These are phyloP conservation scores for Coniochaeta sp. DNA, from an alignment of 2,329 filamentous ascomycete species.

Conservation along the genomic window DNA sequence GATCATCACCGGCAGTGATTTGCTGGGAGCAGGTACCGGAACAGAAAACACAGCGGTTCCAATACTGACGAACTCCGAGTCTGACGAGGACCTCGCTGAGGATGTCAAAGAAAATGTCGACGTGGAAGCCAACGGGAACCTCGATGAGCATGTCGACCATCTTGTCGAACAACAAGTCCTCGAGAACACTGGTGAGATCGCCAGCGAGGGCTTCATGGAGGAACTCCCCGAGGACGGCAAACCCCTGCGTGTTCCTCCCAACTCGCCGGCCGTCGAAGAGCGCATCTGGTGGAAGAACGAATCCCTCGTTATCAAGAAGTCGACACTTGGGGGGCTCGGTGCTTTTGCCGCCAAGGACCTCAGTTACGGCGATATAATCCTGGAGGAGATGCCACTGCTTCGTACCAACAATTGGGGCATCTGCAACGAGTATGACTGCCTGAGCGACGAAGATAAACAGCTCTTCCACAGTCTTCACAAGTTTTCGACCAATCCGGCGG, in stretches of 20 bases:
- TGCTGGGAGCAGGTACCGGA: not conserved
- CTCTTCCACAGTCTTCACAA: slow-evolving; percentile 30
- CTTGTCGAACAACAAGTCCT: no score
- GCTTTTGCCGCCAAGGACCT: slow-evolving; percentile 36
- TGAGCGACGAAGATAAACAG: slow-evolving; percentile 21
- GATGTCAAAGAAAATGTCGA: not conserved
- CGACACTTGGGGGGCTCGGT: slow-evolving; percentile 35
- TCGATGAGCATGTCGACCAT: not conserved
- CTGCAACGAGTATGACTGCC: slow-evolving; percentile 22
- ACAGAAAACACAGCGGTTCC: not conserved
- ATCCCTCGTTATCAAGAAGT: slow-evolving; percentile 31
- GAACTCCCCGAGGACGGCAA: not conserved
- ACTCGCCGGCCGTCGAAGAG: not conserved
- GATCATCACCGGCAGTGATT: not conserved
- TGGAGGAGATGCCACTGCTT: slow-evolving; percentile 37
- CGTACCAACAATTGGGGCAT: slow-evolving; percentile 19
- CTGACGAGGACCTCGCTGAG: not conserved
- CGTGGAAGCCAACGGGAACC: not conserved
- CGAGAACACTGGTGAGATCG: no score
- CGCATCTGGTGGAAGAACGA: slow-evolving; percentile 15
- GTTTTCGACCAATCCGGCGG: not conserved
- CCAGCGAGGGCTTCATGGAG: not conserved
- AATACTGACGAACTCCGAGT: not conserved
- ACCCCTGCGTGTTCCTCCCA: not conserved
- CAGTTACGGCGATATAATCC: slow-evolving; percentile 28